Percentiles rank a stretch among this genome's conserved stretches.
Evolutionary conservation across 208 protist species (phyloP).

Genomic region (Leishmania amazonensis): DNA sequence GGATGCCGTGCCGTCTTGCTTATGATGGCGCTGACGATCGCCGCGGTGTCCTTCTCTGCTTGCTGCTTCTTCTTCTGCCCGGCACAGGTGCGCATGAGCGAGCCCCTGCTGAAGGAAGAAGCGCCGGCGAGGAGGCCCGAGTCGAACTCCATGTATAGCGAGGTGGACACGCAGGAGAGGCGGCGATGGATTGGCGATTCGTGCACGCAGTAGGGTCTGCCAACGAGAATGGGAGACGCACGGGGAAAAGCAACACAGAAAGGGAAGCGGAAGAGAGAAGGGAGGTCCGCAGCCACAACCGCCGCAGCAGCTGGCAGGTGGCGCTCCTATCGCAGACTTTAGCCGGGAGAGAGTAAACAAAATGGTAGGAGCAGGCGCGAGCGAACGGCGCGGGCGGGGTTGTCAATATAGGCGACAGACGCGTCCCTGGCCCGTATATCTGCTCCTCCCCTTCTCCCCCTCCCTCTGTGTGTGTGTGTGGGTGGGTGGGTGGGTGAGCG

Average conservation of each 20-base stretch:
- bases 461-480: background rate
- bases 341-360: too few relatives aligned
- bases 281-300: background rate
- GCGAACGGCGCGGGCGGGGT: too few relatives aligned
- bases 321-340: too few relatives aligned
- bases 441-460: background rate
- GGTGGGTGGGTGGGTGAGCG: background rate
- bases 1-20: constrained; percentile 55
- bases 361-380: too few relatives aligned
- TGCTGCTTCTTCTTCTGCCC: constrained; percentile 60
- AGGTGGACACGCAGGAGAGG: background rate
- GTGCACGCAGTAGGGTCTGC: background rate
- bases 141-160: background rate
- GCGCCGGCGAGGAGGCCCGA: constrained; percentile 12
- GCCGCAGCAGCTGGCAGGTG: too few relatives aligned
- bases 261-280: background rate
- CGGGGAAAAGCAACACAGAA: background rate
- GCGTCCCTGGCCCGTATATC: background rate
- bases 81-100: constrained; percentile 27
- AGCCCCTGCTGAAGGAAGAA: constrained; percentile 39
- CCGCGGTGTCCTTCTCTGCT: constrained; percentile 29
- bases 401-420: too few relatives aligned
- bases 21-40: constrained; percentile 62
- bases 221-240: background rate
- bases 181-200: background rate